These are phyloP conservation scores for Grigorovia humatica DNA, from an alignment of 805 yeast genomes.

Conservation along the genomic window DNA sequence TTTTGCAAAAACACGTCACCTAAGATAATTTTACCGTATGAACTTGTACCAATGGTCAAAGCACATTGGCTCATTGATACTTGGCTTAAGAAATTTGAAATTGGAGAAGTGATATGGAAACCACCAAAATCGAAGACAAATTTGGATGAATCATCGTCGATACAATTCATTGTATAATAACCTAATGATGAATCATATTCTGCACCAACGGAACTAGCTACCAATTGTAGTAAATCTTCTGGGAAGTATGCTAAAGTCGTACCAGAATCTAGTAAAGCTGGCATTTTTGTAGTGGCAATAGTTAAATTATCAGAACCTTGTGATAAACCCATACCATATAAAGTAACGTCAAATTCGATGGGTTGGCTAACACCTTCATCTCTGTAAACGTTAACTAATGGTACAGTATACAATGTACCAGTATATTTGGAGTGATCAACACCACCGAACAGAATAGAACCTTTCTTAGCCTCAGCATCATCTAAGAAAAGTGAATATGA, in stretches of 20 bases:
- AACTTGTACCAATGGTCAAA: slow-evolving; percentile 30
- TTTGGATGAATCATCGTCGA: slow-evolving; percentile 22
- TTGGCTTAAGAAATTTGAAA: slow-evolving; percentile 26
- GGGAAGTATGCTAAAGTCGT: slow-evolving; percentile 38
- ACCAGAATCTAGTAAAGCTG: slow-evolving; percentile 37
- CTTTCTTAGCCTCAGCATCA: slow-evolving; percentile 30
- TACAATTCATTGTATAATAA: slow-evolving; percentile 40
- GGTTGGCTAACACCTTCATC: slow-evolving; percentile 9
- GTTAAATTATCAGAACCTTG: slow-evolving; percentile 14
- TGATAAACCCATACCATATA: slow-evolving; percentile 24
- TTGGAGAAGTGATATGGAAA: slow-evolving; percentile 39
- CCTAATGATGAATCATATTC: slow-evolving; percentile 32
- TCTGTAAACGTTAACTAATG: slow-evolving; percentile 16
- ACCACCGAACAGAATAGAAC: slow-evolving; percentile 36
- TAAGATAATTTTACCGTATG: slow-evolving; percentile 26
- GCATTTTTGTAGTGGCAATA: slow-evolving; percentile 18
- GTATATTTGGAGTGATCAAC: slow-evolving; percentile 31
- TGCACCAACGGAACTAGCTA: slow-evolving; percentile 36
- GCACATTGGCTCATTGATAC: slow-evolving; percentile 30
- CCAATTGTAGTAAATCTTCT: slow-evolving; percentile 20
- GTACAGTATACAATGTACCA: slow-evolving; percentile 26
- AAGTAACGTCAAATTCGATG: slow-evolving; percentile 26
- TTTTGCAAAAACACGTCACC: slow-evolving; percentile 49
- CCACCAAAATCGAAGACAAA: slow-evolving; percentile 53
- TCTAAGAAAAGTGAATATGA: slow-evolving; percentile 38